These are phyloP conservation scores for Fagopyrum esculentum DNA, from an alignment of 148 eudicot genomes.

Conservation along the genomic window DNA sequence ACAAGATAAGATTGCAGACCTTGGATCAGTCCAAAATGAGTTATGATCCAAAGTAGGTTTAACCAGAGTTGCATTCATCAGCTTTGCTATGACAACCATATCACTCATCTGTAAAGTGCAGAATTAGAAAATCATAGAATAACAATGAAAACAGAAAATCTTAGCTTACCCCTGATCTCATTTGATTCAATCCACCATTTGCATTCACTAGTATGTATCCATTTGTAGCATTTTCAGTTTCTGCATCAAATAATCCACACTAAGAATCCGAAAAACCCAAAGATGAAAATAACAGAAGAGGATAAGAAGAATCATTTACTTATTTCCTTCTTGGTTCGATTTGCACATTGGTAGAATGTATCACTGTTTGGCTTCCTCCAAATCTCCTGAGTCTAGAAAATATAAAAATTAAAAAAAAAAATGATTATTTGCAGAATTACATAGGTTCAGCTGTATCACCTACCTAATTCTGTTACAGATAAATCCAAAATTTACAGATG, in stretches of 20 bases:
- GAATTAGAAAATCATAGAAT: not conserved
- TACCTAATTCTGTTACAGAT: not conserved
- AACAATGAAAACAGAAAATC: not conserved
- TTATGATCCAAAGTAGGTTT: constrained; percentile 58
- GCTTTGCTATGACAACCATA: constrained; percentile 62
- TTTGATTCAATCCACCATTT: constrained; percentile 59
- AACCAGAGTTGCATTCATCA: constrained; percentile 70
- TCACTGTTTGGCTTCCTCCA: constrained; percentile 42
- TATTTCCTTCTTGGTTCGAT: constrained; percentile 16
- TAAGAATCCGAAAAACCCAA: not conserved
- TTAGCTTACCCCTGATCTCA: constrained; percentile 48
- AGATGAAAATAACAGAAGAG: not conserved
- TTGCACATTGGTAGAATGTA: constrained; percentile 27
- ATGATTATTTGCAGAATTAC: not conserved
- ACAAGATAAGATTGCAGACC: constrained; percentile 21
- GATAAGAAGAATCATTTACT: constrained; percentile 15
- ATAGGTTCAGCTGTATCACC: not conserved
- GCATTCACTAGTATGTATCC: constrained; percentile 52
- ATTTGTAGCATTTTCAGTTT: constrained; percentile 16
- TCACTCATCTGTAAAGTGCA: constrained; percentile 46
- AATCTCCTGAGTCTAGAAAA: constrained; percentile 27
- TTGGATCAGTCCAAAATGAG: constrained; percentile 77
- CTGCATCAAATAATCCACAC: constrained; percentile 16
- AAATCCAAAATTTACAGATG: not conserved
- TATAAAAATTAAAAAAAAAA: not conserved